Percentiles rank a stretch among this genome's conserved stretches.
Conservation (phyloP, 2,329 filamentous ascomycete genomes). For the Aspergillus sp. region DNA sequence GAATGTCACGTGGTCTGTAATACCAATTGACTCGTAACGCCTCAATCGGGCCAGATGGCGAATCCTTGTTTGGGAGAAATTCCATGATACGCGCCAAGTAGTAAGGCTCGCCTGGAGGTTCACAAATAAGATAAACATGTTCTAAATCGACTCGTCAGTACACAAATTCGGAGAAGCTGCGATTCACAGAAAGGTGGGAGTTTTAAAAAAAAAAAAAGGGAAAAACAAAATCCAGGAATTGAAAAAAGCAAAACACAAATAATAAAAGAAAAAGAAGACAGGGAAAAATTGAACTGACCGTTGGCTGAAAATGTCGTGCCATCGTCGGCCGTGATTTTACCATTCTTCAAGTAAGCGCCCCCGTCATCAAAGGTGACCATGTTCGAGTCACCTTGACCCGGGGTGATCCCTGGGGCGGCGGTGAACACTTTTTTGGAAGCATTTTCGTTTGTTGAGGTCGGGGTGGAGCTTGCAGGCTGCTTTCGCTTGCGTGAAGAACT, state of each 20-base stretch:
- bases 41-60: slow-evolving; percentile 72
- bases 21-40: slow-evolving; percentile 96
- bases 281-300: slow-evolving; percentile 60
- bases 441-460: slow-evolving; percentile 32
- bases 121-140: slow-evolving; percentile 94
- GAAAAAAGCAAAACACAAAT: slow-evolving; percentile 20
- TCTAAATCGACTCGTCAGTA: slow-evolving; percentile 40
- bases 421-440: slow-evolving; percentile 39
- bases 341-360: slow-evolving; percentile 68
- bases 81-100: slow-evolving; percentile 99
- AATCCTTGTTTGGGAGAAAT: slow-evolving; percentile 80
- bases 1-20: slow-evolving; percentile 94
- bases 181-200: neutral
- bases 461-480: slow-evolving; percentile 53
- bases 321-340: slow-evolving; percentile 83
- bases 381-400: slow-evolving; percentile 63
- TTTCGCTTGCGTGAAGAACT: slow-evolving; percentile 80
- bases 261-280: slow-evolving; percentile 6
- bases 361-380: slow-evolving; percentile 83
- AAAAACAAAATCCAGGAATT: neutral
- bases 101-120: slow-evolving; percentile 96
- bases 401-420: slow-evolving; percentile 29
- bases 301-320: slow-evolving; percentile 80
- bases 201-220: neutral
- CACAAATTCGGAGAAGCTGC: neutral